Evolutionary conservation across 352 stramenopile genomes (phyloP), one percentile per base, ranked within the genome.

Genomic region (Blastocystis sp.): DNA sequence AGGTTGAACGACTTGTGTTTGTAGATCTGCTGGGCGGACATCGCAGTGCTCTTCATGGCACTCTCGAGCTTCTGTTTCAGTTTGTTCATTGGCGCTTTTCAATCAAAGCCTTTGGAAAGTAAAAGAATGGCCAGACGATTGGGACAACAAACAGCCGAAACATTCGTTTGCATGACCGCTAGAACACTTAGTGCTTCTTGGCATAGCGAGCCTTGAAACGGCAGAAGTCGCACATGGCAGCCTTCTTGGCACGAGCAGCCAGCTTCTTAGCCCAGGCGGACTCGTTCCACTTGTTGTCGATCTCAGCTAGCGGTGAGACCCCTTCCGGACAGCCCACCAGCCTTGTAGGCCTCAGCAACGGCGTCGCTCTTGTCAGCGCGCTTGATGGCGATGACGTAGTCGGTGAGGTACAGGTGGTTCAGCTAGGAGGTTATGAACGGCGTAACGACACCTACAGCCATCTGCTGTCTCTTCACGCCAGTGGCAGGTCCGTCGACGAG

Each of bases 241-340:
- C 94, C 88, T 96, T 95, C 88, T 93, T 97, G 91, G 96, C 96
- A 94, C 98, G 98, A 89, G 93, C 93, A 52, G 93, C 93, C 76
- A 98, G 92, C 93, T 99, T 99, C 94, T 99, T 99, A 89, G 95
- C 96, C 95, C 96, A 98, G 56, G 92, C 93, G 41, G 94, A 95
- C 71, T 91, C 91, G 90, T 97, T 94, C 96, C 96, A 99, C 91
- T 98, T 97, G 60, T 93, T 92, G 76, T 97, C 86, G 69, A 94
- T 96, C 80, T 95, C 56, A 69, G 52, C 66, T 76, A 76, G 5
- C n/a, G 2, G 53, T 76, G 21, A 76, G 1, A 3, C 14, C n/a
- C 38, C 19, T n/a, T 52, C 14, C 66, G 1, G 23, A 56, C 1
- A 2, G 14, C 66, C 21, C 21, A 76, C 66, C 74, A 84, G 74